phyloP scores from a whole-genome alignment of 2,329 filamentous ascomycete species.

The Leptographium wingfieldii region DNA sequence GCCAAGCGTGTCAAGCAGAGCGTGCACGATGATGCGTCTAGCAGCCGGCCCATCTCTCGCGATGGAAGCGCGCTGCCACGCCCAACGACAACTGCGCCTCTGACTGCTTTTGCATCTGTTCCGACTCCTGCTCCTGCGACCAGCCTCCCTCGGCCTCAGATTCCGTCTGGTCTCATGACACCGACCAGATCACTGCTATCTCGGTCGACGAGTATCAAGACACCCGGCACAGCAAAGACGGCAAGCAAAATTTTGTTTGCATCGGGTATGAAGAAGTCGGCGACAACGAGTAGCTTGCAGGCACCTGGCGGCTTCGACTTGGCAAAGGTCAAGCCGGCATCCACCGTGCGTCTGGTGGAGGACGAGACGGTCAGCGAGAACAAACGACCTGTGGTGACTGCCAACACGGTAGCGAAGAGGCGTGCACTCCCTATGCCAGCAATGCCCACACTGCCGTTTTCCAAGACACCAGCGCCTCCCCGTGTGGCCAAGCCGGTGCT shows the following conservation, averaged over 20 bases:
- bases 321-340: slow-evolving; percentile 16
- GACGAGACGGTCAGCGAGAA: no score
- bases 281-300: slow-evolving; percentile 38
- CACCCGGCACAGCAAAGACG: slow-evolving; percentile 24
- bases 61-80: slow-evolving; percentile 36
- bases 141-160: slow-evolving; percentile 26
- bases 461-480: slow-evolving; percentile 33
- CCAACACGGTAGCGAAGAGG: slow-evolving; percentile 19
- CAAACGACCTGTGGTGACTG: neutral
- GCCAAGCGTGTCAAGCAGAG: slow-evolving; percentile 62
- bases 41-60: slow-evolving; percentile 45
- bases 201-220: slow-evolving; percentile 42
- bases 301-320: slow-evolving; percentile 13
- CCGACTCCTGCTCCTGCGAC: neutral
- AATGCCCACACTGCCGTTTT: slow-evolving; percentile 15
- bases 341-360: neutral
- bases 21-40: slow-evolving; percentile 56
- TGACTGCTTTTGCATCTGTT: neutral
- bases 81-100: slow-evolving; percentile 9
- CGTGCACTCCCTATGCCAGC: slow-evolving; percentile 36
- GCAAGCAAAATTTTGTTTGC: slow-evolving; percentile 30
- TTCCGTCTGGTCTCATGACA: slow-evolving; percentile 51
- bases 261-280: slow-evolving; percentile 33
- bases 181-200: slow-evolving; percentile 67
- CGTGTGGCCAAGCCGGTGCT: slow-evolving; percentile 40